Base-by-base conservation (phyloP, 176 grass and related monocot genomes). In the Juncus effusus region DNA sequence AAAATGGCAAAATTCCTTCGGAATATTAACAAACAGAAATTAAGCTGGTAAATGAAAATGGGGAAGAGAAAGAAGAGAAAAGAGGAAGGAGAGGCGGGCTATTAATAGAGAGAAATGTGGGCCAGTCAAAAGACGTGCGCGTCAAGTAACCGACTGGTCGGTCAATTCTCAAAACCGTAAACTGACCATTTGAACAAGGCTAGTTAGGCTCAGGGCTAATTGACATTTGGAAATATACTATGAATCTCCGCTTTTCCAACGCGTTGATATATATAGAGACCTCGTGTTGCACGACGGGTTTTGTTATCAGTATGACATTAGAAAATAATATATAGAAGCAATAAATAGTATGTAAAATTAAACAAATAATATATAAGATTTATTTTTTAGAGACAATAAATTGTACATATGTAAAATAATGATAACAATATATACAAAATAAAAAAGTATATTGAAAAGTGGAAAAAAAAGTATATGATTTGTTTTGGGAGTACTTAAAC, bases 101-200 rank as follows among this genome's bases (percentile, higher is more conserved):
- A 83, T 86, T 89, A 83, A 89, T 89, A 95, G 69, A 40, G 13
- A 64, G 59, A 74, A 73, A 63, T 60, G 64, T 16, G 52, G 70
- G 63, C 53, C 50, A 4, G 38, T 7, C 19, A 62, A 66, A 53
- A 68, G 72, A 81, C 64, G 63, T 70, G 79, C 56, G 5, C 64
- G 10, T 38, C 76, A 64, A 61, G 85, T 54, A 59, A 63, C 51
- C 73, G 45, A 74, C 51, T 54, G 72, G 54, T 72, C 68, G 72
- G 54, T 72, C 68, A 72, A 72, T 54, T 55, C 4, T 7, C 39
- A 36, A 51, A 68, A 68, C 50, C 49, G 49, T 13, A 68, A 54
- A 68, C 39, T 36, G 50, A 35, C 14, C n/a, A 13, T 13, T 7
- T 15, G 47, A 68, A 15, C 10, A 16, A 69, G 16, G 41, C 36